phyloP scores from a whole-genome alignment of 352 stramenopile genomes.

The Phytophthora tentaculata region DNA sequence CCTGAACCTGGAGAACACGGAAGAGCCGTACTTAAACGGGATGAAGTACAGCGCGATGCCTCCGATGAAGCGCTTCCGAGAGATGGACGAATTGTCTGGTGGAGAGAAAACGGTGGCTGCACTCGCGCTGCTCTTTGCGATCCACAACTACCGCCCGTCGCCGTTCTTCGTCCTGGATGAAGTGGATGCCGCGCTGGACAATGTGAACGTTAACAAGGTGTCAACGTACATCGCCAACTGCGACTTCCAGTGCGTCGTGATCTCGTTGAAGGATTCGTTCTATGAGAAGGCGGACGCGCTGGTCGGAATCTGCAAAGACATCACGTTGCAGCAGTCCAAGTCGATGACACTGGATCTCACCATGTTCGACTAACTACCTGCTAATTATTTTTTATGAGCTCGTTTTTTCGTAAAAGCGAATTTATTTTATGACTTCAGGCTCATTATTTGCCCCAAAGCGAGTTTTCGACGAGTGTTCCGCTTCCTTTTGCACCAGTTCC shows the following conservation, averaged over 20 bases:
- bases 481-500: slow-evolving; percentile 63
- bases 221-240: slow-evolving; percentile 96
- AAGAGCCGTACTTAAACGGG: slow-evolving; percentile 97
- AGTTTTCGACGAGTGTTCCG: slow-evolving; percentile 58
- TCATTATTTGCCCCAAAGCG: slow-evolving; percentile 43
- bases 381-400: slow-evolving; percentile 23
- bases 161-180: slow-evolving; percentile 99
- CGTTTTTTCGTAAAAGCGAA: slow-evolving; percentile 8
- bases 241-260: slow-evolving; percentile 98
- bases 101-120: slow-evolving; percentile 99
- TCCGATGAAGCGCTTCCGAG: slow-evolving; percentile 98
- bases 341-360: slow-evolving; percentile 87
- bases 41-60: slow-evolving; percentile 99
- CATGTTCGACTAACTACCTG: slow-evolving; percentile 51
- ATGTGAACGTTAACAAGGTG: slow-evolving; percentile 99
- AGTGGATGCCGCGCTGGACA: slow-evolving; percentile 99
- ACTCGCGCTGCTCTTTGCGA: slow-evolving; percentile 98
- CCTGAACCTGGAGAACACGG: slow-evolving; percentile 84
- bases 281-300: slow-evolving; percentile 95
- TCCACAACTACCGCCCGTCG: slow-evolving; percentile 96
- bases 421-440: slow-evolving; percentile 14
- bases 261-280: slow-evolving; percentile 98
- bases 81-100: slow-evolving; percentile 98
- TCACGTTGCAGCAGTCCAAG: slow-evolving; percentile 71
- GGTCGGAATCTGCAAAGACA: slow-evolving; percentile 93